Percentiles rank a stretch among this genome's conserved stretches.
phyloP scores from a whole-genome alignment of 2,329 filamentous ascomycete species.

The Trichoderma sp. region DNA sequence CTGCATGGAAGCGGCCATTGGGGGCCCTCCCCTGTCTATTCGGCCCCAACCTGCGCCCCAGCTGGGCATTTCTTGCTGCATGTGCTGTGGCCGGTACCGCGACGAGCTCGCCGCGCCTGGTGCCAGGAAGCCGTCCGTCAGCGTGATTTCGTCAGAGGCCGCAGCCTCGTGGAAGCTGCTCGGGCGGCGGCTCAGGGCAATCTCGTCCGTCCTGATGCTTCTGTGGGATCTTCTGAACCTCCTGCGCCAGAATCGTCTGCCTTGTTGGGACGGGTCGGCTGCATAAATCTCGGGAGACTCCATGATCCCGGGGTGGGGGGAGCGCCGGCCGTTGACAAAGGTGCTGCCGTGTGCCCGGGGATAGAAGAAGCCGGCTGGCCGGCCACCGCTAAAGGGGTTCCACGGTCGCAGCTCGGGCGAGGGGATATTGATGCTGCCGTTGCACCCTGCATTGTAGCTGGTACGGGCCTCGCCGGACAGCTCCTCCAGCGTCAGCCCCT shows the following conservation, averaged over 20 bases:
- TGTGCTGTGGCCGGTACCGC: slow-evolving; percentile 5
- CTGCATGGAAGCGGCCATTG: slow-evolving; percentile 29
- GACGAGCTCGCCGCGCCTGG: slow-evolving; percentile 13
- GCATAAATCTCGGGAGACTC: slow-evolving; percentile 44
- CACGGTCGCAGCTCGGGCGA: slow-evolving; percentile 41
- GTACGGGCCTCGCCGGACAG: slow-evolving; percentile 68
- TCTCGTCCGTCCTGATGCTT: slow-evolving; percentile 39
- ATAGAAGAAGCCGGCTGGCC: slow-evolving; percentile 55
- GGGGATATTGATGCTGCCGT: slow-evolving; percentile 50
- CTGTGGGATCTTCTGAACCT: slow-evolving; percentile 35
- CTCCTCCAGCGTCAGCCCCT: slow-evolving; percentile 71
- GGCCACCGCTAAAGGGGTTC: slow-evolving; percentile 55
- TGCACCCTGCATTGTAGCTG: slow-evolving; percentile 56
- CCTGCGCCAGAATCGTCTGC: slow-evolving; percentile 38
- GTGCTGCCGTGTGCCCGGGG: slow-evolving; percentile 40
- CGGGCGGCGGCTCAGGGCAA: slow-evolving; percentile 40
- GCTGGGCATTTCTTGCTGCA: slow-evolving; percentile 32
- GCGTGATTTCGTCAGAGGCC: slow-evolving; percentile 25
- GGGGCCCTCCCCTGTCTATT: slow-evolving; percentile 37
- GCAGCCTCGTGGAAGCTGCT: slow-evolving; percentile 32
- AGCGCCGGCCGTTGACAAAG: slow-evolving; percentile 37
- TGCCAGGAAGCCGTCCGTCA: slow-evolving; percentile 16
- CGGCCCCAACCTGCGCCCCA: slow-evolving; percentile 41
- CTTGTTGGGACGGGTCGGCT: slow-evolving; percentile 34
- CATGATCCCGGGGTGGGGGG: slow-evolving; percentile 47